Evolutionary conservation across 2,329 filamentous ascomycete species (phyloP), one percentile per base, ranked within the genome.

Genomic region (Kalaharituber pfeilii): DNA sequence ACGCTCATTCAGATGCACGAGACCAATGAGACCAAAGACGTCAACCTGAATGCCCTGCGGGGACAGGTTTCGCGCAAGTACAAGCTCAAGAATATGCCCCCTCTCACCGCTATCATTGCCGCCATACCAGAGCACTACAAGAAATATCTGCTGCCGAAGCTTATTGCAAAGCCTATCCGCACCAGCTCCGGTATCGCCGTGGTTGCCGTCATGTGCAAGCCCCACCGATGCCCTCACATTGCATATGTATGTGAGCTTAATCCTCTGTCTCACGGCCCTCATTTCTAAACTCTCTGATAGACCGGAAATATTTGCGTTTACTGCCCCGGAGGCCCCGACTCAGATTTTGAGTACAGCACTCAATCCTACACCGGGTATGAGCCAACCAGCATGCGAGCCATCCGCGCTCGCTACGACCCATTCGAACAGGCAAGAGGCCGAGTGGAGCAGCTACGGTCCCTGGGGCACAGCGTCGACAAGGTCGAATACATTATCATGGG

Each of bases 401-500:
- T 98, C 62, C 82, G 93, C 58, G 91, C 91, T 28, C 80, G 93
- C 51, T 98, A 98, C 66, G 93, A 98, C 66, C 91, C 91, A 0
- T 98, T 95, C 63, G 91, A 98, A 69, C 91, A 98, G 72, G 91
- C 91, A 15, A 78, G 91, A 67, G 91, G 91, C 42, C 80, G 91
- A 62, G 89, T 98, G 5, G 93, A 98, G 64, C 91, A 98, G 71
- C 86, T 98, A 66, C 93, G 94, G 69, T 84, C 86, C 1, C 75
- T 98, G 0, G 91, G 91, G 0, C 91, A 98, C 69, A 94, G 86
- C 47, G 91, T 98, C 49, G 91, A 98, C 71, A 98, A 98, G 69
- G 91, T 98, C 24, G 91, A 98, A 72, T 98, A 96, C 69, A 98
- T 98, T 66, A 94, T 98, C 67, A 98, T 98, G 91, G 91, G 91